These are phyloP conservation scores for Metschnikowia hibisci DNA, from an alignment of 805 yeast genomes.

Conservation along the genomic window DNA sequence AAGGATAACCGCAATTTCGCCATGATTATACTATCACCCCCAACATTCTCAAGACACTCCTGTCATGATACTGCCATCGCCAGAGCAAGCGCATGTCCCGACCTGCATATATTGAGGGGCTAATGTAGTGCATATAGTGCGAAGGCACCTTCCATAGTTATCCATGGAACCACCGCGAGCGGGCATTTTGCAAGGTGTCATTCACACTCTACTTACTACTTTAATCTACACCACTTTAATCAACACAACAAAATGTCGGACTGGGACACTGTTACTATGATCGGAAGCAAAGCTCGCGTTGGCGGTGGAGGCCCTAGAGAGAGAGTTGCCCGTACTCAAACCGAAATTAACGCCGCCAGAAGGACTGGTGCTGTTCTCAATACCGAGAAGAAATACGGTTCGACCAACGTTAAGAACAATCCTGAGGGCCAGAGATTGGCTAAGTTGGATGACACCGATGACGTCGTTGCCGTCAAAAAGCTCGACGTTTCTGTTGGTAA, in stretches of 20 bases:
- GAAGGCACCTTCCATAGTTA: background rate
- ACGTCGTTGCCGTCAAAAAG: constrained; percentile 89
- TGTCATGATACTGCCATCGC: too few relatives aligned
- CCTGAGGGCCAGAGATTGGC: constrained; percentile 95
- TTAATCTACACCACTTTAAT: background rate
- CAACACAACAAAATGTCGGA: constrained; percentile 45
- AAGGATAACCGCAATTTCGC: too few relatives aligned
- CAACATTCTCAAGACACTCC: too few relatives aligned
- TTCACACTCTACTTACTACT: background rate
- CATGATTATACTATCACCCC: too few relatives aligned
- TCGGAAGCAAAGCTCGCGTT: constrained; percentile 83
- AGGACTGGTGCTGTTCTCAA: constrained; percentile 85
- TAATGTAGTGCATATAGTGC: constrained; percentile 1
- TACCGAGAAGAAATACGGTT: constrained; percentile 87
- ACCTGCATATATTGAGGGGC: background rate
- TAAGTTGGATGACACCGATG: constrained; percentile 88
- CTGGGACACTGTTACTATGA: constrained; percentile 89
- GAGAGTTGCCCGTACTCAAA: constrained; percentile 71
- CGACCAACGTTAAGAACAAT: constrained; percentile 54
- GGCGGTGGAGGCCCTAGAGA: constrained; percentile 89
- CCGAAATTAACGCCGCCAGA: constrained; percentile 88
- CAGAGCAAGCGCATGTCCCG: too few relatives aligned
- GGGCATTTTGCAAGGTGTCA: constrained; percentile 1
- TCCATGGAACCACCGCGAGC: constrained; percentile 4
- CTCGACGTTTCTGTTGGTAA: constrained; percentile 81